Evolutionary conservation across 2,329 filamentous ascomycete species (phyloP), one percentile per base, ranked within the genome.

Genomic region (Raffaelea arxii): DNA sequence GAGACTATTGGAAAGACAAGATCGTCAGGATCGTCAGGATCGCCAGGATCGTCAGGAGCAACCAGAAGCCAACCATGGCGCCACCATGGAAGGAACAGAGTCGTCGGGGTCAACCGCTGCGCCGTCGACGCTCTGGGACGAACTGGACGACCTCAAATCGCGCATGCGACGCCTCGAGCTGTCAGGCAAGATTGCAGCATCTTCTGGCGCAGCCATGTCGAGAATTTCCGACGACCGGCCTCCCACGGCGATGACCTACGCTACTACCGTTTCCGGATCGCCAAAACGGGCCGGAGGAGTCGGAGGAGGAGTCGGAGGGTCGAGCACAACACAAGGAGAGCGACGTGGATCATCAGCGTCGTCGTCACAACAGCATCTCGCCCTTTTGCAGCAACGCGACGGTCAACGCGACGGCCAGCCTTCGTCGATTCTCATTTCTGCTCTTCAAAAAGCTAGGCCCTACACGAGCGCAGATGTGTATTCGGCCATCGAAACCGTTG

Each of bases 61-160:
- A n/a, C n/a, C n/a, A n/a, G n/a, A n/a, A n/a, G n/a, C n/a, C n/a
- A n/a, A n/a, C n/a, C n/a, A n/a, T n/a, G n/a, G n/a, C n/a, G n/a
- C n/a, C 24, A 56, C 0, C 63, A 64, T 9, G 72, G 82, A 90
- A 57, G 83, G 82, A 9, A 89, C 88, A 0, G 88, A 92, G 56
- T 97, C 92, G 1, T 91, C 85, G 0, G 75, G 85, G 27, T 97
- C 92, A 0, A 92, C 87, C 1, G 89, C 84, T 2, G 88, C 87
- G 2, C 87, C 90, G 12, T 94, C 89, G 2, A 96, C 89, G 0
- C 87, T 98, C 3, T 98, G 92, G 92, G 92, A 97, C 60, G 92
- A 98, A 64, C 68, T 98, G 24, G 92, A 97, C 56, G 92, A 97
- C 53, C 69, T 98, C 41, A 97, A 97, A 62, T 92, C 87, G 36